Conservation (phyloP, 2,329 filamentous ascomycete species). For the Paraconiothyrium sp. region DNA sequence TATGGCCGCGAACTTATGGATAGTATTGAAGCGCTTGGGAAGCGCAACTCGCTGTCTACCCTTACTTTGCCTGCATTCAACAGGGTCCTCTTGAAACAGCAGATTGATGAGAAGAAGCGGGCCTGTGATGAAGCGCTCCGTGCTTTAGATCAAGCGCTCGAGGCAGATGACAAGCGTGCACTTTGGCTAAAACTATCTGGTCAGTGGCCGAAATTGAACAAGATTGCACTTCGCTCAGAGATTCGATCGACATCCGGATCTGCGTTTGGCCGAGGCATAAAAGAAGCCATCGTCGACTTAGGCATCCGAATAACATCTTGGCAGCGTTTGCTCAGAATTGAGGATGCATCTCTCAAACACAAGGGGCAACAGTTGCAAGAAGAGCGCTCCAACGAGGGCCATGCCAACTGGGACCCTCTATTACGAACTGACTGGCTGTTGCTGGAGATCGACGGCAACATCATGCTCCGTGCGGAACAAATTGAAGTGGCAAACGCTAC, state of each 20-base stretch:
- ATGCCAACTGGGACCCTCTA: conserved; percentile 65
- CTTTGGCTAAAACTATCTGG: conserved; percentile 55
- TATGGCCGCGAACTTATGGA: conserved; percentile 52
- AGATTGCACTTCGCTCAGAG: conserved; percentile 57
- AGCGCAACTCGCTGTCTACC: conserved; percentile 9
- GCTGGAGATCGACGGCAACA: conserved; percentile 71
- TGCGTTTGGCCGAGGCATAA: conserved; percentile 49
- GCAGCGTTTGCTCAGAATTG: conserved; percentile 59
- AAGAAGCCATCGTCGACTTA: conserved; percentile 54
- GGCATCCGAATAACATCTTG: conserved; percentile 56
- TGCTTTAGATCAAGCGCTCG: conserved; percentile 20
- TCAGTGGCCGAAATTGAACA: conserved; percentile 60
- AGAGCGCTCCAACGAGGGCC: conserved; percentile 60
- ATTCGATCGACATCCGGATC: conserved; percentile 50
- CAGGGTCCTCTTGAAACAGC: conserved; percentile 11
- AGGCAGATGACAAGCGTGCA: conserved; percentile 34
- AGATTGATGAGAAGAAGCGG: conserved; percentile 28
- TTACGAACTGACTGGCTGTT: conserved; percentile 70
- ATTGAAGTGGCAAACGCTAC: conserved; percentile 70
- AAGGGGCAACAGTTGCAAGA: conserved; percentile 45
- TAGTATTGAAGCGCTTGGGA: conserved; percentile 45
- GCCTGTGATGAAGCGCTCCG: conserved; percentile 22
- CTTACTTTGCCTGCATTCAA: conserved; percentile 1
- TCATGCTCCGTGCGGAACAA: conserved; percentile 70
- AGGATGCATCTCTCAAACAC: conserved; percentile 37